Base-by-base conservation (phyloP, 73 alveolate species). In the Blepharisma japonicum region DNA sequence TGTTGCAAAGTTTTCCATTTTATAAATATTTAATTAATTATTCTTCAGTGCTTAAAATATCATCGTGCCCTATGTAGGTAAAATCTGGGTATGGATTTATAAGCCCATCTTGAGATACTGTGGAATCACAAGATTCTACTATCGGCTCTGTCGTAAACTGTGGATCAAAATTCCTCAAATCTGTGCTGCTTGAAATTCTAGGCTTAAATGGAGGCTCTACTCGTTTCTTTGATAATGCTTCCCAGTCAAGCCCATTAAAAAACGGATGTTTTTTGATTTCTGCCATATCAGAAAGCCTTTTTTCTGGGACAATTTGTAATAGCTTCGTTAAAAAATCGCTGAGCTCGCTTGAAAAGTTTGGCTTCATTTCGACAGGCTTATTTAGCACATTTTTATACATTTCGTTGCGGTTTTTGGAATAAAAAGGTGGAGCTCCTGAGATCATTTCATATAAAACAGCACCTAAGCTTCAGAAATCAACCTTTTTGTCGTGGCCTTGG, bases 391-490 rank as follows among this genome's bases (percentile, higher is more conserved):
- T 78, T 38, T 77, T 49, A 55, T 83, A 84, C 90, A 86, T 92
- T 39, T 80, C 45, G 79, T 79, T 71, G 56, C 86, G 89, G 71
- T 95, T 90, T 53, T 83, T 89, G 55, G 90, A 79, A 77, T 92
- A 92, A 78, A 92, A 94, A 7, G 98, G 98, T 20, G 97, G 97
- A 39, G 91, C 83, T 2, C 97, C 97, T 39, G 95, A 79, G 6
- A 94, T 84, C 94, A 94, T 86, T 56, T 94, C 97, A 72, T 92
- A 94, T 47, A 92, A 56, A 6, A 94, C 68, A n/a, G 94, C 91
- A 0, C 98, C 98, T 46, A 93, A 66, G 25, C 92, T 79, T 95
- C 98, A 93, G 90, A 91, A 93, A 67, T 93, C 98, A 9, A 90
- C 97, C n/a, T 83, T 86, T 53, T 82, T 90, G 32, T 83, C 89